Conservation (phyloP, 306 rosid genomes). For the Crotalaria pallida region DNA sequence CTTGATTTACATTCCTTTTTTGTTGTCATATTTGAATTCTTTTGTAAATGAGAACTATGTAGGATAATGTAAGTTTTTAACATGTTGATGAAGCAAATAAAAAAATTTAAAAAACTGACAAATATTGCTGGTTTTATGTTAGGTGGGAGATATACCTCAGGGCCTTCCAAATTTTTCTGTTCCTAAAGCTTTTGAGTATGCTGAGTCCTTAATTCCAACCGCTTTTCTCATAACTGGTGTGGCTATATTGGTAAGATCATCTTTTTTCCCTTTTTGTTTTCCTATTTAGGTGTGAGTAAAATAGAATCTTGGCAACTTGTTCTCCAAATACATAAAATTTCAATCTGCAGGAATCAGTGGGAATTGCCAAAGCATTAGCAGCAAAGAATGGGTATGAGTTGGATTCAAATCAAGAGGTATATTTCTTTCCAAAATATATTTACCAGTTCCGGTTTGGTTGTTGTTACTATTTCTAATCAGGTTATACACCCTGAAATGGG, state of each 20-base stretch:
- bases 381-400: conserved; percentile 96
- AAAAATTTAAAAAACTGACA: neutral
- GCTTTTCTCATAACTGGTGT: conserved; percentile 92
- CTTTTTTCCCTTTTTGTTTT: conserved; percentile 11
- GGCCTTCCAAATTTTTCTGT: conserved; percentile 87
- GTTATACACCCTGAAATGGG: neutral
- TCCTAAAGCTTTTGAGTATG: conserved; percentile 69
- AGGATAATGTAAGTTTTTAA: neutral
- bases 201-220: conserved; percentile 78
- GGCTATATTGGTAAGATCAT: conserved; percentile 79
- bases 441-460: conserved; percentile 12
- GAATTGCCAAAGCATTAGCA: conserved; percentile 97
- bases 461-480: neutral
- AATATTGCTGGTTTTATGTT: conserved; percentile 24
- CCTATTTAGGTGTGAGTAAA: neutral
- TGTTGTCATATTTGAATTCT: conserved; percentile 1
- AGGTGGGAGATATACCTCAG: conserved; percentile 97
- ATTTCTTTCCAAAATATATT: conserved; percentile 18
- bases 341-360: conserved; percentile 82
- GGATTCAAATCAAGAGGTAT: conserved; percentile 99
- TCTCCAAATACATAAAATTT: conserved; percentile 16
- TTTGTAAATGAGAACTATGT: conserved; percentile 9
- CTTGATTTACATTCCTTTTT: conserved; percentile 9
- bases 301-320: conserved; percentile 1
- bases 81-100: conserved; percentile 3